These are phyloP conservation scores for Pittosporum tobira DNA, from an alignment of 129 eudicot genomes.

Conservation along the genomic window DNA sequence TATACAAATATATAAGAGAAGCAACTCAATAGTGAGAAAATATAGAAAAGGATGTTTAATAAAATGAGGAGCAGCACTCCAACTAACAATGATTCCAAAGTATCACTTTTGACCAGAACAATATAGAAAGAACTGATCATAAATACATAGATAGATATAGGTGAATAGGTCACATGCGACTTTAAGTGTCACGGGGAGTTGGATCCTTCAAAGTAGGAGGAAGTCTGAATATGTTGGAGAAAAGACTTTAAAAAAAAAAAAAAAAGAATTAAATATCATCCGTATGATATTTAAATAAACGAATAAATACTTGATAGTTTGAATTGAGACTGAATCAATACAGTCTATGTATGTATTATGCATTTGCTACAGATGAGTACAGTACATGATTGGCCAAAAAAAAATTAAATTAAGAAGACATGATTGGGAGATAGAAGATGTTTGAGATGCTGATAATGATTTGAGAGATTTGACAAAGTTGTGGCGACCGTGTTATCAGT, in stretches of 20 bases:
- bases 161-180: no score
- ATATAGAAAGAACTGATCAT: constrained; percentile 11
- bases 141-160: no score
- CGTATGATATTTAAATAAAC: no score
- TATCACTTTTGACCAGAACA: constrained; percentile 57
- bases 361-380: constrained; percentile 2
- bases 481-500: constrained; percentile 3
- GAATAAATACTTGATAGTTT: no score
- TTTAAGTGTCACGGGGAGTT: no score
- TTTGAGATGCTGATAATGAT: not conserved
- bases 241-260: no score
- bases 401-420: not conserved
- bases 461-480: constrained; percentile 8
- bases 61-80: constrained; percentile 30
- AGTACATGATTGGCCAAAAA: constrained; percentile 14
- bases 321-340: no score
- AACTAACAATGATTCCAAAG: constrained; percentile 47
- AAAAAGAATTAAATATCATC: no score
- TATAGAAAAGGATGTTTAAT: constrained; percentile 22
- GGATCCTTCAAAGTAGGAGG: no score
- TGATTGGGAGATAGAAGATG: constrained; percentile 8
- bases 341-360: no score
- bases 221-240: no score
- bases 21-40: constrained; percentile 24
- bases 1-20: no score